phyloP scores from a whole-genome alignment of 805 yeast species.

The Diddensiella santjacobensis region DNA sequence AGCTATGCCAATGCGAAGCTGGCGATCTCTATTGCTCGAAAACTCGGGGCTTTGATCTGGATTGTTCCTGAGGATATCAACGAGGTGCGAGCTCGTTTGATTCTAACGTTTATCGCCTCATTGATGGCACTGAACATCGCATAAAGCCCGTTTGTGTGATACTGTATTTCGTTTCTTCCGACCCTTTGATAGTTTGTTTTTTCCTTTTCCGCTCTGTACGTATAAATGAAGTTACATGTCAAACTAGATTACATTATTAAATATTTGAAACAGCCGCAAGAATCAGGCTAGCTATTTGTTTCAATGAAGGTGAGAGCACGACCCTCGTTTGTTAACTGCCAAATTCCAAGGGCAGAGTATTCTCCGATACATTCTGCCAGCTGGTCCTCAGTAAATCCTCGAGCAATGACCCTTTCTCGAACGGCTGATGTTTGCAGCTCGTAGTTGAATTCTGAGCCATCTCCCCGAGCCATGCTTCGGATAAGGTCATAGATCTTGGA shows the following conservation, averaged over 20 bases:
- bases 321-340: conserved; percentile 70
- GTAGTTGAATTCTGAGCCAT: conserved; percentile 34
- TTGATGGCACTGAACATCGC: conserved; percentile 63
- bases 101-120: conserved; percentile 91
- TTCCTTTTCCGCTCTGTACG: conserved; percentile 12
- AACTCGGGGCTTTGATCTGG: conserved; percentile 96
- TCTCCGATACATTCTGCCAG: conserved; percentile 71
- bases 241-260: neutral
- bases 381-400: conserved; percentile 81
- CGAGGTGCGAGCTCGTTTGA: conserved; percentile 91
- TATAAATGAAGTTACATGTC: conserved; percentile 1
- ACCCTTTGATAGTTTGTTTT: neutral
- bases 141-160: conserved; percentile 9
- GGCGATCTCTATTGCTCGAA: conserved; percentile 97
- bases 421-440: conserved; percentile 47
- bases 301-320: conserved; percentile 19
- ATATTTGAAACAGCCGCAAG: no score
- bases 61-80: conserved; percentile 99
- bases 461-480: conserved; percentile 50
- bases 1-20: conserved; percentile 90
- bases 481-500: conserved; percentile 72
- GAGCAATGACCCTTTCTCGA: conserved; percentile 62
- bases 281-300: no score
- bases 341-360: conserved; percentile 66
- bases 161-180: neutral